phyloP scores from a whole-genome alignment of 768 basidiomycete species.

The Boletus sp. region DNA sequence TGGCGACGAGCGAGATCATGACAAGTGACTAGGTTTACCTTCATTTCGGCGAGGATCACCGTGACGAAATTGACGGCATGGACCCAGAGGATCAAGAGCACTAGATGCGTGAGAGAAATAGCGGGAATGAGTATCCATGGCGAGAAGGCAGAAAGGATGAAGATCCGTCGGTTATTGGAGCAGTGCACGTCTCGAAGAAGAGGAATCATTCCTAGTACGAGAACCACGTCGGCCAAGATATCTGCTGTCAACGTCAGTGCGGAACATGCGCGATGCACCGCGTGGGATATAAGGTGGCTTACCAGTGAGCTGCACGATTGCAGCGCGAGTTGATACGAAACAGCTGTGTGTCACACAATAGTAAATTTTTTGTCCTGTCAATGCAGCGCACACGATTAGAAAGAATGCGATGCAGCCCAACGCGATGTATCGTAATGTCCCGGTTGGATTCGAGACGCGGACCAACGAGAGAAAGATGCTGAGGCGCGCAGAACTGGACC shows the following conservation, averaged over 20 bases:
- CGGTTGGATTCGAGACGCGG: slow-evolving; percentile 7
- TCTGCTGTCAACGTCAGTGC: background rate
- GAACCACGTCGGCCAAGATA: background rate
- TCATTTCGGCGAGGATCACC: background rate
- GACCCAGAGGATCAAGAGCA: background rate
- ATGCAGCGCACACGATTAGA: background rate
- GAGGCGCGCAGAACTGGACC: slow-evolving; percentile 2
- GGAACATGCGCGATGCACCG: background rate
- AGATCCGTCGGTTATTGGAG: background rate
- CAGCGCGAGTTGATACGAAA: background rate
- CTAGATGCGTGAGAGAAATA: slow-evolving; percentile 4
- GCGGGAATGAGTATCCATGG: slow-evolving; percentile 6
- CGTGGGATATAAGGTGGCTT: background rate
- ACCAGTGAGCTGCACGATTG: slow-evolving; percentile 8
- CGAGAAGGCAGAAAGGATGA: slow-evolving; percentile 6
- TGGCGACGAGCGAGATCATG: too few species aligned
- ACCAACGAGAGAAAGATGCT: slow-evolving; percentile 11
- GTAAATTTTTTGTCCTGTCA: slow-evolving; percentile 1
- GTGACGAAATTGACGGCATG: background rate
- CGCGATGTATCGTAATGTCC: background rate
- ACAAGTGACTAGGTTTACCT: background rate
- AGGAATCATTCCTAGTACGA: background rate
- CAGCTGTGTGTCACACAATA: background rate
- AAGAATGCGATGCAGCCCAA: background rate
- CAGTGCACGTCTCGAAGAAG: slow-evolving; percentile 1